Evolutionary conservation across 2,329 filamentous ascomycete genomes (phyloP).

Genomic region (Colletotrichum cuscutae): DNA sequence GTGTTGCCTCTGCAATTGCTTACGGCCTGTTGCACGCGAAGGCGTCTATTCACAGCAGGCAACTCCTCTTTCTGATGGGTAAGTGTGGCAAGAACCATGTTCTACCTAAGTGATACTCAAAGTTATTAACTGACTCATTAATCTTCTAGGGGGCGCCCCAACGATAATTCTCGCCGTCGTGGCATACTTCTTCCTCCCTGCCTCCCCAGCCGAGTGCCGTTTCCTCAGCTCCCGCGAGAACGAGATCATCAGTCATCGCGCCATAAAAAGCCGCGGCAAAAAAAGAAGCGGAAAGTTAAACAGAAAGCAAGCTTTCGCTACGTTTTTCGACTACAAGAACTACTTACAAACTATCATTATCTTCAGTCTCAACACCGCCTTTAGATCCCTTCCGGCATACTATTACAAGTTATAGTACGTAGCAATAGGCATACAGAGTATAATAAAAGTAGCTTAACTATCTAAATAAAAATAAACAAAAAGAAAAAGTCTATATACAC

Average conservation of each 20-base stretch:
- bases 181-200: conserved; percentile 64
- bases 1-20: conserved; percentile 73
- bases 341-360: conserved; percentile 57
- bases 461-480: no score
- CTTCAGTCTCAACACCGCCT: conserved; percentile 52
- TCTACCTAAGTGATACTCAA: background rate
- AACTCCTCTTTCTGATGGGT: conserved; percentile 70
- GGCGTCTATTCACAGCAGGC: conserved; percentile 69
- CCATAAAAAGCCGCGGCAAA: conserved; percentile 55
- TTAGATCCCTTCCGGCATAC: conserved; percentile 65
- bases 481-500: no score
- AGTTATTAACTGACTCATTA: background rate
- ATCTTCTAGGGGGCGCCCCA: conserved; percentile 62
- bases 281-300: conserved; percentile 58
- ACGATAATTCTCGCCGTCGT: conserved; percentile 64
- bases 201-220: conserved; percentile 60
- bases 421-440: no score
- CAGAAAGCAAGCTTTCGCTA: conserved; percentile 56
- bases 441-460: no score
- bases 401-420: no score
- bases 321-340: conserved; percentile 59
- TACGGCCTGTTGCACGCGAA: conserved; percentile 72
- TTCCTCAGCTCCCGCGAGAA: conserved; percentile 69
- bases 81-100: background rate
- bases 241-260: conserved; percentile 63